phyloP scores from a whole-genome alignment of 805 yeast genomes.

The Saccharomycopsis sp. region DNA sequence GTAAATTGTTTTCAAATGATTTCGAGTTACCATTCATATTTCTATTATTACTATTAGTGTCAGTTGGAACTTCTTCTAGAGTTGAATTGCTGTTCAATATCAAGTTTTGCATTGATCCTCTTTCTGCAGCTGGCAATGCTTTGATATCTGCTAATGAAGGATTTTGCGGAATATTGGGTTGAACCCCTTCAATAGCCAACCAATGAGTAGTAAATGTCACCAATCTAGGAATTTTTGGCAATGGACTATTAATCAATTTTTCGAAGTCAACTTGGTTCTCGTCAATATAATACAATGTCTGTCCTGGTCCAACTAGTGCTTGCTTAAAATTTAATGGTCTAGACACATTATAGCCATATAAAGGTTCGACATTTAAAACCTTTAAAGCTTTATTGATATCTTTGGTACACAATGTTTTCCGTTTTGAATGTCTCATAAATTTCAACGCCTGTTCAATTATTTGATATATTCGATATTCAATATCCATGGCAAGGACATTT shows the following conservation, averaged over 20 bases:
- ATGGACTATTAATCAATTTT: slow-evolving; percentile 82
- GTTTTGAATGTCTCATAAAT: slow-evolving; percentile 89
- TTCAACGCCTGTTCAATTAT: slow-evolving; percentile 92
- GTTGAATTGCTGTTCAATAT: slow-evolving; percentile 41
- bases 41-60: slow-evolving; percentile 23
- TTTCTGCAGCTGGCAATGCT: slow-evolving; percentile 63
- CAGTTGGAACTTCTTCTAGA: slow-evolving; percentile 23
- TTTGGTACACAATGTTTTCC: slow-evolving; percentile 70
- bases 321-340: slow-evolving; percentile 75
- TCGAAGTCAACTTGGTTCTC: slow-evolving; percentile 94
- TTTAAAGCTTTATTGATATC: slow-evolving; percentile 79
- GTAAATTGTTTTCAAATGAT: slow-evolving; percentile 26
- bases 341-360: slow-evolving; percentile 63
- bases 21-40: slow-evolving; percentile 20
- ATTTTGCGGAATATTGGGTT: slow-evolving; percentile 95
- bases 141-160: slow-evolving; percentile 75
- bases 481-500: slow-evolving; percentile 95
- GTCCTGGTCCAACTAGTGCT: slow-evolving; percentile 87
- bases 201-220: slow-evolving; percentile 93
- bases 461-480: slow-evolving; percentile 95
- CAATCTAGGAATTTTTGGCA: slow-evolving; percentile 91
- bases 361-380: slow-evolving; percentile 86
- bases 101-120: slow-evolving; percentile 74
- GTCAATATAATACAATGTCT: slow-evolving; percentile 84
- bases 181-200: slow-evolving; percentile 98